Evolutionary conservation across 106 monocot genomes (phyloP), one percentile per base, ranked within the genome.

Genomic region (Platanthera zijinensis): DNA sequence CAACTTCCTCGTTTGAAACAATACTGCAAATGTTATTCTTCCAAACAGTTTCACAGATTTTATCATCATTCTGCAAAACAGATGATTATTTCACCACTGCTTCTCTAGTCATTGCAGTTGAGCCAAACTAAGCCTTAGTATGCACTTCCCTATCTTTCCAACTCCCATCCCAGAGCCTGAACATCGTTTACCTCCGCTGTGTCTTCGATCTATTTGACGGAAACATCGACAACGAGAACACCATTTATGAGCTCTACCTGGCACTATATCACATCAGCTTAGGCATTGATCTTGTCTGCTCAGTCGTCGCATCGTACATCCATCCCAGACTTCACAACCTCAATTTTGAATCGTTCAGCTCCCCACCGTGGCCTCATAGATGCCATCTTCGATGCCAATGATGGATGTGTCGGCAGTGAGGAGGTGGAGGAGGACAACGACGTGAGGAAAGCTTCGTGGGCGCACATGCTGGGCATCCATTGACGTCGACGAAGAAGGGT

Each of bases 141-240:
- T 76, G 77, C 8, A 51, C 81, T 1, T 79, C 74, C 21, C 82
- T 61, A n/a, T 90, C 90, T 45, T 87, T 90, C 84, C 85, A 83
- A 12, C 90, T 90, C 72, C 87, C 83, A 10, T 77, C 59, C 63
- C 50, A 79, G 13, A 85, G 83, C 87, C 81, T 90, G 76, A 85
- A 90, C 85, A 72, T 79, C 87, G 85, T 39, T 3, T 39, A 39
- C 72, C 90, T 90, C 85, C 90, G 85, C 48, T 84, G 80, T 78
- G 77, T 90, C 50, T 90, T 90, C 83, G 90, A 90, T 81, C 73
- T 90, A 76, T 90, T 90, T 84, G 90, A 90, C 78, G 21, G 76
- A 7, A 80, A 90, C 82, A 77, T 79, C 61, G 90, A 90, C 48
- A 61, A n/a, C 0, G 59, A 47, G 11, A 76, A 62, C 76, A 76